A percentile compares a stretch with the other conserved stretches of the same genome.
phyloP scores from a whole-genome alignment of 805 yeast genomes.

The Ogataea siamensis region DNA sequence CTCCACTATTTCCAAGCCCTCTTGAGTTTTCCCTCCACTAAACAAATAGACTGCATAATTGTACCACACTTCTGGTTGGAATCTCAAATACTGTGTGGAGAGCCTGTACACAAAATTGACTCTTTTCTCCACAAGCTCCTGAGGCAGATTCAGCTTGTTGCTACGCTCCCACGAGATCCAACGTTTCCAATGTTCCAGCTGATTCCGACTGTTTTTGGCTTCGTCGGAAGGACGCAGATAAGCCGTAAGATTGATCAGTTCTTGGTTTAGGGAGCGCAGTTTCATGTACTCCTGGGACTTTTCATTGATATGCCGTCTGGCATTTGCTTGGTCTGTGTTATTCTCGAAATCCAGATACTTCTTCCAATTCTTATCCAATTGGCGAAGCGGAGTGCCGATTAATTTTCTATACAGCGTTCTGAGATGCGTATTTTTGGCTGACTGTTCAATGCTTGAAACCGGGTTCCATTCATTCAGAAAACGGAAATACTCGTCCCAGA shows the following conservation, averaged over 20 bases:
- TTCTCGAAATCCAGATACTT: conserved; percentile 82
- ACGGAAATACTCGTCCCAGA: conserved; percentile 83
- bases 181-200: conserved; percentile 57
- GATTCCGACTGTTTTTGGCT: conserved; percentile 31
- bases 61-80: conserved; percentile 77
- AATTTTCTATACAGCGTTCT: conserved; percentile 71
- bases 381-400: conserved; percentile 70
- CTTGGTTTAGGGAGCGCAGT: conserved; percentile 74
- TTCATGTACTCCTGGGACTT: conserved; percentile 82
- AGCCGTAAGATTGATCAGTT: conserved; percentile 57
- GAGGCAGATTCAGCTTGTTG: conserved; percentile 63
- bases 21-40: conserved; percentile 14
- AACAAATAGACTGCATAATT: conserved; percentile 40
- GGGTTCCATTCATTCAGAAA: conserved; percentile 80
- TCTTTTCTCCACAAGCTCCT: conserved; percentile 50
- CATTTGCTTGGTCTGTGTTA: conserved; percentile 67
- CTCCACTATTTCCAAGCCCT: conserved; percentile 43
- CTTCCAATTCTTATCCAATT: conserved; percentile 78
- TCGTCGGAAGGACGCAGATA: conserved; percentile 18
- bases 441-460: conserved; percentile 77
- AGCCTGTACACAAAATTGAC: conserved; percentile 71
- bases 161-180: conserved; percentile 81
- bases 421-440: conserved; percentile 72
- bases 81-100: conserved; percentile 58
- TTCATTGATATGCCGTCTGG: conserved; percentile 82